Conservation (phyloP, 768 basidiomycete species). For the Kwoniella heveanensis region DNA sequence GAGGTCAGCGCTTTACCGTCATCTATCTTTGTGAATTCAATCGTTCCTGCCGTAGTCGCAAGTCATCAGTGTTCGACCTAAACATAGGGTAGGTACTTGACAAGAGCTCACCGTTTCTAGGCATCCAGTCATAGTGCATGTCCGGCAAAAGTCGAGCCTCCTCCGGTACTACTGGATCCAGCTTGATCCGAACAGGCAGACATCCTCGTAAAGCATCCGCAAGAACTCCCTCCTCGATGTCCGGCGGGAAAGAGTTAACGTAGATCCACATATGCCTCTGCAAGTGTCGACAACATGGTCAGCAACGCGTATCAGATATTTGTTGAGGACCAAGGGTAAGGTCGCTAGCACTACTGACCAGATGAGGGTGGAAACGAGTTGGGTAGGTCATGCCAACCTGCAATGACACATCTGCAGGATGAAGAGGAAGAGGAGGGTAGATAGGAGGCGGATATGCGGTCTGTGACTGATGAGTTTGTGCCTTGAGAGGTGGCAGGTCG, state of each 20-base stretch:
- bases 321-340: too few relatives aligned
- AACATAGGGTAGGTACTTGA: not conserved
- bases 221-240: conserved; percentile 30
- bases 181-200: conserved; percentile 36
- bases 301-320: not conserved
- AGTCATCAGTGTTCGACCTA: too few relatives aligned
- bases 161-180: conserved; percentile 20
- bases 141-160: conserved; percentile 33
- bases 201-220: conserved; percentile 36
- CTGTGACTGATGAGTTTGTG: not conserved
- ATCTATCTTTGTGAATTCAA: conserved; percentile 24
- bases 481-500: not conserved
- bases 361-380: conserved; percentile 15
- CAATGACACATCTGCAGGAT: not conserved
- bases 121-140: conserved; percentile 46
- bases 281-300: not conserved
- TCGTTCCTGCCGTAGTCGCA: conserved; percentile 27
- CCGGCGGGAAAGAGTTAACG: conserved; percentile 31
- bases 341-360: conserved; percentile 2
- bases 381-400: not conserved
- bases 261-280: conserved; percentile 11
- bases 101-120: conserved; percentile 28
- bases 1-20: conserved; percentile 28
- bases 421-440: too few relatives aligned
- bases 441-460: not conserved